phyloP scores from a whole-genome alignment of 2,329 filamentous ascomycete species.

The Colletotrichum tropicale region DNA sequence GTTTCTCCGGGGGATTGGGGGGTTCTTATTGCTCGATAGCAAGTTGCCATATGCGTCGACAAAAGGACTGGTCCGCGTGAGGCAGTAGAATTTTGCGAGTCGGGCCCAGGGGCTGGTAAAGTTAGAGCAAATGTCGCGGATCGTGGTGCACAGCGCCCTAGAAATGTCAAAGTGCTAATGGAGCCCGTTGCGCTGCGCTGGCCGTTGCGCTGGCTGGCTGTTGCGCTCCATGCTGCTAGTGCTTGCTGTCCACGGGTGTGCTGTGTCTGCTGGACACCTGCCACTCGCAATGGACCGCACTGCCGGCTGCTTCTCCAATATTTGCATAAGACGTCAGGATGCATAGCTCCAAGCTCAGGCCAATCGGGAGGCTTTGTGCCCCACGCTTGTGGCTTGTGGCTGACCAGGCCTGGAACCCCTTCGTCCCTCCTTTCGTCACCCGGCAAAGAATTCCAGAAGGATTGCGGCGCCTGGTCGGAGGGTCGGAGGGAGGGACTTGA shows the following conservation, averaged over 20 bases:
- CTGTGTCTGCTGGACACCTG: not conserved
- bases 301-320: not conserved
- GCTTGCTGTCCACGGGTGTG: not conserved
- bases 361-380: slow-evolving; percentile 1
- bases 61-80: not conserved
- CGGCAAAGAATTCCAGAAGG: not conserved
- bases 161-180: slow-evolving; percentile 13
- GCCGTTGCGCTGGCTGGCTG: not conserved
- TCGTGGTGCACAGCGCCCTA: slow-evolving; percentile 18
- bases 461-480: not conserved
- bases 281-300: not conserved
- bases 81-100: not conserved
- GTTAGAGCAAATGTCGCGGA: slow-evolving; percentile 18
- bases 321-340: slow-evolving; percentile 18
- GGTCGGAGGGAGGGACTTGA: not conserved
- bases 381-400: slow-evolving; percentile 9
- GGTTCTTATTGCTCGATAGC: not conserved
- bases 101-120: slow-evolving; percentile 15
- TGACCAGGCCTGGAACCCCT: not conserved
- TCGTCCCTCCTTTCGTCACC: not conserved
- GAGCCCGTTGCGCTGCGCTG: not conserved
- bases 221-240: not conserved
- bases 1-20: not conserved
- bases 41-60: not conserved
- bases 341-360: not conserved